A percentile compares a stretch with the other conserved stretches of the same genome.
phyloP scores from a whole-genome alignment of 345 rosid genomes.

The Bruguiera parviflora region DNA sequence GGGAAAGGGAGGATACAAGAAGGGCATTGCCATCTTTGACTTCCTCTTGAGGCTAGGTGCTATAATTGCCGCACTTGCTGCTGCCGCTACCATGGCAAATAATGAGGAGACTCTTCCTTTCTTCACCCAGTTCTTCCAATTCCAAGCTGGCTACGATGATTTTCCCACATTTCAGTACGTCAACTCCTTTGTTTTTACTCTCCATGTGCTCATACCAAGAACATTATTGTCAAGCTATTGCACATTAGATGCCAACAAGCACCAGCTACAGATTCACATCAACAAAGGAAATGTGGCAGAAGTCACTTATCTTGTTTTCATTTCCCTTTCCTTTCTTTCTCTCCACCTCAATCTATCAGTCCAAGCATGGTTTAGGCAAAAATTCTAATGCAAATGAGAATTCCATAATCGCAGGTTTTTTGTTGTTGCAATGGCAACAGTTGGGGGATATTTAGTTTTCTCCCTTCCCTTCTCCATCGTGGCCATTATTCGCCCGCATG shows the following conservation, averaged over 20 bases:
- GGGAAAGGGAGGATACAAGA: slow-evolving; percentile 38
- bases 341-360: too few species aligned
- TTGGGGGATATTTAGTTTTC: slow-evolving; percentile 62
- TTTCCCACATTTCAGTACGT: slow-evolving; percentile 61
- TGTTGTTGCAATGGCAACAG: slow-evolving; percentile 55
- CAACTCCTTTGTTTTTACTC: not conserved
- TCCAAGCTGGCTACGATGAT: slow-evolving; percentile 76
- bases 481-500: slow-evolving; percentile 62
- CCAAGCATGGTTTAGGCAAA: too few species aligned
- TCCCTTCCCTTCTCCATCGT: slow-evolving; percentile 79
- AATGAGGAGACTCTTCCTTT: slow-evolving; percentile 75
- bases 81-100: slow-evolving; percentile 60
- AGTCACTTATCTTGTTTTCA: too few species aligned
- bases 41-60: slow-evolving; percentile 64
- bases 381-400: not conserved
- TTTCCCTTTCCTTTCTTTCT: too few species aligned
- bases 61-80: slow-evolving; percentile 40
- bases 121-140: slow-evolving; percentile 87
- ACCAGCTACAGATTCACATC: too few species aligned
- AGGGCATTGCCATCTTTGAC: slow-evolving; percentile 66
- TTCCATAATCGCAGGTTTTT: slow-evolving; percentile 51
- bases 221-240: not conserved
- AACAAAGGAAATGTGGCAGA: too few species aligned
- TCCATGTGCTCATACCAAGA: not conserved
- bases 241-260: too few species aligned